phyloP scores from a whole-genome alignment of 2,329 filamentous ascomycete species.

The Xylariaceae sp. region DNA sequence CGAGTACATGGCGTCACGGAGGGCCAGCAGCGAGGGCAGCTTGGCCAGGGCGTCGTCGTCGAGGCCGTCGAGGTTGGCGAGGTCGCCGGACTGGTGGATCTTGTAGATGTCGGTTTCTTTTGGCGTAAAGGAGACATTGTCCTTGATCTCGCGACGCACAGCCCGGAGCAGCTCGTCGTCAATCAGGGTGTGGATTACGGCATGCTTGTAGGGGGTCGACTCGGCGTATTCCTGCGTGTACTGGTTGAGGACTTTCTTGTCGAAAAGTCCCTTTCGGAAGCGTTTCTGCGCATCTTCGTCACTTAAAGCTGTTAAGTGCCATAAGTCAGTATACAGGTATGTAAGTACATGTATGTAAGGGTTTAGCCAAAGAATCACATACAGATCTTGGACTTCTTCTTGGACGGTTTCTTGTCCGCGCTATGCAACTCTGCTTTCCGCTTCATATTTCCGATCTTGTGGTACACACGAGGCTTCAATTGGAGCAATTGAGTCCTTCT shows the following conservation, averaged over 20 bases:
- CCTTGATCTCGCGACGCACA: slow-evolving; percentile 83
- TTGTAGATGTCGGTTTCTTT: slow-evolving; percentile 99
- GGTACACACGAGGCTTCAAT: slow-evolving; percentile 14
- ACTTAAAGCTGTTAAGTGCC: slow-evolving; percentile 40
- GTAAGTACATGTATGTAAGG: too few species aligned
- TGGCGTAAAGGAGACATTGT: slow-evolving; percentile 90
- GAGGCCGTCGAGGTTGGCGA: slow-evolving; percentile 93
- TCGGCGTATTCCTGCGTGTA: slow-evolving; percentile 61
- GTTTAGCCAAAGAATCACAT: slow-evolving; percentile 25
- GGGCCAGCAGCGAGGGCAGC: slow-evolving; percentile 80
- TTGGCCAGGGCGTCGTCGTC: slow-evolving; percentile 81
- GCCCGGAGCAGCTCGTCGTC: slow-evolving; percentile 76
- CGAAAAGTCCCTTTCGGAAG: slow-evolving; percentile 65
- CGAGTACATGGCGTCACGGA: slow-evolving; percentile 95
- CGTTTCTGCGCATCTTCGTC: slow-evolving; percentile 50
- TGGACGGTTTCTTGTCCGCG: slow-evolving; percentile 40
- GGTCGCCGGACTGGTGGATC: slow-evolving; percentile 96
- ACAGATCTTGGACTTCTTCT: slow-evolving; percentile 50
- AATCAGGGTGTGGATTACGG: slow-evolving; percentile 79
- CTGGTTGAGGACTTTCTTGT: slow-evolving; percentile 50
- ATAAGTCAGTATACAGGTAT: too few species aligned
- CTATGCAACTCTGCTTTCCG: slow-evolving; percentile 52
- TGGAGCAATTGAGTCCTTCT: slow-evolving; percentile 5
- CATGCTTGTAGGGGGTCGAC: slow-evolving; percentile 80
- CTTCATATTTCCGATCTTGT: slow-evolving; percentile 48